Evolutionary conservation across 1,284 basidiomycete genomes (phyloP).

Genomic region (Trichosporon coremiiforme): DNA sequence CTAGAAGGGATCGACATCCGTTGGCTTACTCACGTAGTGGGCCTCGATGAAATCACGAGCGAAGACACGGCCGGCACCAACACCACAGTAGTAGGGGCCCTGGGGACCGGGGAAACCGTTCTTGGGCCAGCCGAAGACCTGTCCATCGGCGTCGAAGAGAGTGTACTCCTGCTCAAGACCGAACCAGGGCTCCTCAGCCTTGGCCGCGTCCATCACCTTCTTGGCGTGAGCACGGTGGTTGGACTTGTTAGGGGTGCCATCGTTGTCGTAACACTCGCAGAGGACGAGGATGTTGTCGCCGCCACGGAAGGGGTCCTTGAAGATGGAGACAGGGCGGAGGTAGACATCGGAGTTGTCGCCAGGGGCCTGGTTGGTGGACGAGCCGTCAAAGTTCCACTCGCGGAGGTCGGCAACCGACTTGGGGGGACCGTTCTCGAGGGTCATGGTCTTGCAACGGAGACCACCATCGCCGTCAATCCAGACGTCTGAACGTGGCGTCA

Average conservation of each 20-base stretch:
- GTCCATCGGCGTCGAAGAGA: constrained; percentile 89
- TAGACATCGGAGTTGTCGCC: constrained; percentile 96
- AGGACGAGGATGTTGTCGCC: constrained; percentile 97
- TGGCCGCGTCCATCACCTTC: constrained; percentile 90
- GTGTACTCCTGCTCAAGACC: constrained; percentile 99
- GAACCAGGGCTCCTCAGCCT: constrained; percentile 86
- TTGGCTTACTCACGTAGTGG: constrained; percentile 67
- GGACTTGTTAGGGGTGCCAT: constrained; percentile 96
- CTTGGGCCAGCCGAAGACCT: constrained; percentile 95
- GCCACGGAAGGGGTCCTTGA: constrained; percentile 99
- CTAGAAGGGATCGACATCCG: constrained; percentile 1
- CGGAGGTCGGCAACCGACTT: constrained; percentile 59
- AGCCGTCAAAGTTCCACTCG: constrained; percentile 99
- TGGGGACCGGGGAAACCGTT: constrained; percentile 99
- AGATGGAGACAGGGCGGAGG: constrained; percentile 94
- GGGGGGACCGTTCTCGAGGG: constrained; percentile 48
- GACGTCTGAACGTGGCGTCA: constrained; percentile 65
- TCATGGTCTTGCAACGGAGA: constrained; percentile 88
- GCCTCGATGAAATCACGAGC: constrained; percentile 99
- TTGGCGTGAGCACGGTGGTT: constrained; percentile 90
- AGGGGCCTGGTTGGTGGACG: constrained; percentile 94
- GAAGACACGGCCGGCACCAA: constrained; percentile 94
- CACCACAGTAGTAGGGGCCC: constrained; percentile 99
- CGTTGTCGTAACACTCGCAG: constrained; percentile 97
- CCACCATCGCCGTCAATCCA: constrained; percentile 94